These are phyloP conservation scores for Backusella parvicylindrica DNA, from an alignment of 192 early-diverging fungal species.

Conservation along the genomic window DNA sequence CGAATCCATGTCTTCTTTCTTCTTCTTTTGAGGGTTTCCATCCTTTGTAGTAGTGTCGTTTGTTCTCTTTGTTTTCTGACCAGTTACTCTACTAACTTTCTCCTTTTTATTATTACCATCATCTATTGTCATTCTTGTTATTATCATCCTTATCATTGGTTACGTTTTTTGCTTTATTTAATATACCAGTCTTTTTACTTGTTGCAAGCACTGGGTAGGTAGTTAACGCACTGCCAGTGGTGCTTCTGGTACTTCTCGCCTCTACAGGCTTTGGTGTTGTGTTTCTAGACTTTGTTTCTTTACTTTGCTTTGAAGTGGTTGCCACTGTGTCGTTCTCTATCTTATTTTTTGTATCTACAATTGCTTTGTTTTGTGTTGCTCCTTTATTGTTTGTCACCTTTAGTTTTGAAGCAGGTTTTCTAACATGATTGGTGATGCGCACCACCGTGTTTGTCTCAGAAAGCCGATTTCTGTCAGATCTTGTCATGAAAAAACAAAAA, in stretches of 20 bases:
- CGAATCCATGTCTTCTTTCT: neutral
- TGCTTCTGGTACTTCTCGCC: neutral
- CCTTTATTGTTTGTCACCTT: neutral
- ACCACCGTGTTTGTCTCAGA: neutral
- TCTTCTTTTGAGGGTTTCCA: neutral
- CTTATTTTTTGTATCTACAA: neutral
- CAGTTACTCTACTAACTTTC: neutral
- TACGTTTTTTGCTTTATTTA: neutral
- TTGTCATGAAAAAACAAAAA: neutral
- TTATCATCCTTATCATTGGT: neutral
- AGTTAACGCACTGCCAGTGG: too few species aligned
- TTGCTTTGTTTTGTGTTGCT: neutral
- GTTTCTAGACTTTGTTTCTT: neutral
- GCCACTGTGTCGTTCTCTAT: neutral
- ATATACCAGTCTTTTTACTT: neutral
- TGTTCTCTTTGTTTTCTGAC: neutral
- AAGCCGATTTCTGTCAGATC: neutral
- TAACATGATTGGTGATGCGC: neutral
- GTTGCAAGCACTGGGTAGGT: too few species aligned
- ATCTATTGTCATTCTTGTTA: neutral
- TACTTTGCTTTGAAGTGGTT: neutral
- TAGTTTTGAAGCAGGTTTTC: neutral
- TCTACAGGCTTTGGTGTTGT: neutral
- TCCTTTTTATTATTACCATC: neutral
- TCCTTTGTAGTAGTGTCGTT: neutral